These are phyloP conservation scores for Trichoderma semiorbis DNA, from an alignment of 2,329 filamentous ascomycete species.

Conservation along the genomic window DNA sequence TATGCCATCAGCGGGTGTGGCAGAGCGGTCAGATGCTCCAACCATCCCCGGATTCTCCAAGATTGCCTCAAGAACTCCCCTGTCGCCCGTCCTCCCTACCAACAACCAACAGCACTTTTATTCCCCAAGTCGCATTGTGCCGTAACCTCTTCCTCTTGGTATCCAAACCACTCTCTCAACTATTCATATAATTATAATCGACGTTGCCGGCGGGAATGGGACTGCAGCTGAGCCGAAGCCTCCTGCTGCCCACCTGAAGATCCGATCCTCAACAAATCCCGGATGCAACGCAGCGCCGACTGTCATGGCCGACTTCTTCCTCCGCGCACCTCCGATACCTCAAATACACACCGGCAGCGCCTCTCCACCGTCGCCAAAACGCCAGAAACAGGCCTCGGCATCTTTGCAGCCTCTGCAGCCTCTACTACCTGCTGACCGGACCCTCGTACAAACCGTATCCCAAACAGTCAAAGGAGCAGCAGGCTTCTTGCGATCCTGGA, in stretches of 20 bases:
- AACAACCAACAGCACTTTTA: background rate
- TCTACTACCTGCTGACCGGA: background rate
- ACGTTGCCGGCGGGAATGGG: background rate
- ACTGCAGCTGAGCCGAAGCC: background rate
- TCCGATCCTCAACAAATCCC: background rate
- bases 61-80: background rate
- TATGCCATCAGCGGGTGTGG: conserved; percentile 15
- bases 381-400: conserved; percentile 23
- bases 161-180: background rate
- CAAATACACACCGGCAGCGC: conserved; percentile 25
- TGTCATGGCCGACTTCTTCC: conserved; percentile 30
- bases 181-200: background rate
- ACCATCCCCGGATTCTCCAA: conserved; percentile 7
- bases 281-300: background rate
- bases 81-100: conserved; percentile 1
- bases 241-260: conserved; percentile 8
- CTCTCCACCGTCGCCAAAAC: conserved; percentile 18
- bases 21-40: conserved; percentile 20
- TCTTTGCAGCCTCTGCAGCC: background rate
- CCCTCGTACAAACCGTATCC: conserved; percentile 27
- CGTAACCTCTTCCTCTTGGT: background rate
- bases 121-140: background rate
- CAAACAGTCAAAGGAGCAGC: conserved; percentile 40
- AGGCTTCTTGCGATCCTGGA: conserved; percentile 44
- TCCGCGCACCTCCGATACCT: conserved; percentile 25